Evolutionary conservation across 139 green algal species (phyloP), one percentile per base, ranked within the genome.

Genomic region (Chlamydomonas sphaeroides): DNA sequence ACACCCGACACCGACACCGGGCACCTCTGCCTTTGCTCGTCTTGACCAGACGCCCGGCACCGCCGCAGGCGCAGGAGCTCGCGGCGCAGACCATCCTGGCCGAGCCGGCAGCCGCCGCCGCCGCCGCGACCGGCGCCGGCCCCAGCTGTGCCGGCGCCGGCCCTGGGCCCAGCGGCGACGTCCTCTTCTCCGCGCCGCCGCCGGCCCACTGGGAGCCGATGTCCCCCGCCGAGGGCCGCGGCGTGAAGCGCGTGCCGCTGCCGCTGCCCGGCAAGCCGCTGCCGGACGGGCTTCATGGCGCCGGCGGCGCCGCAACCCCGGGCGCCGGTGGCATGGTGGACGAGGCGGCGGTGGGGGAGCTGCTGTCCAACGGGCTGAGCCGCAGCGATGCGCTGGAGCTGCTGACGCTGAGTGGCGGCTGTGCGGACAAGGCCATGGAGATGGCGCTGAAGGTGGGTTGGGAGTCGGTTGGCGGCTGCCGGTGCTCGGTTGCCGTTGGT

Each of bases 351-450:
- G 10, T 51, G 8, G 8, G 1, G 5, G 68, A 72, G 68, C 79
- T 85, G 32, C 17, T 42, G 30, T 38, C 48, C 57, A 85, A 85
- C 79, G 79, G 79, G 26, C 79, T 85, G 15, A 65, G 21, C 42
- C n/a, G 23, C 11, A 7, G 2, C 7, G 68, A 85, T 59, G 79
- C 79, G 1, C 2, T 25, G 15, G 68, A 61, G 38, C 53, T 78
- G 68, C 67, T 85, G 39, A 25, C 2, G 28, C 53, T 59, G 35
- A 65, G 67, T 56, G 67, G 53, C 33, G 67, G 68, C 41, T 26
- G 62, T 57, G 21, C 69, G 68, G 68, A 69, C 6, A 41, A 69
- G 39, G 79, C 79, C 3, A 28, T 39, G 38, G 48, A 28, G 30
- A 11, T 85, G 45, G 75, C 75, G 0, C 30, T 82, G 18, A 2